These are phyloP conservation scores for Oleoguttula mirabilis DNA, from an alignment of 495 filamentous ascomycete genomes.

Conservation along the genomic window DNA sequence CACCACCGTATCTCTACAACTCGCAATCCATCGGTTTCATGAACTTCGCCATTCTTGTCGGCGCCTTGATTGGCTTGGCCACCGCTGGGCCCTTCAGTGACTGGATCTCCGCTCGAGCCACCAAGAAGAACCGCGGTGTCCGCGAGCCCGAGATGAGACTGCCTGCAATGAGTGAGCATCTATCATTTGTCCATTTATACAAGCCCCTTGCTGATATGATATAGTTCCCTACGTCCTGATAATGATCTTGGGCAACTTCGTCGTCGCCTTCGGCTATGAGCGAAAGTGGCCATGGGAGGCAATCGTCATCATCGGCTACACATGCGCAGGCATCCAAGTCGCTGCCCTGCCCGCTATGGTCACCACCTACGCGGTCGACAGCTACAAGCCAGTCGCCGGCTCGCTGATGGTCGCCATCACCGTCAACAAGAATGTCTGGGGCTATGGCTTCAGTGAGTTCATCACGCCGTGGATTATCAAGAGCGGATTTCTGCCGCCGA, in stretches of 20 bases:
- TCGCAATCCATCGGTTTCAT: slow-evolving; percentile 41
- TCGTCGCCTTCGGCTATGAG: slow-evolving; percentile 50
- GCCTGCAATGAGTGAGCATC: slow-evolving; percentile 35
- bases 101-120: slow-evolving; percentile 45
- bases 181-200: neutral
- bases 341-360: slow-evolving; percentile 45
- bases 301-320: slow-evolving; percentile 43
- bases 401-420: slow-evolving; percentile 32
- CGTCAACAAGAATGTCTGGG: slow-evolving; percentile 35
- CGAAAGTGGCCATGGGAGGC: slow-evolving; percentile 26
- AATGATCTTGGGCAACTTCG: slow-evolving; percentile 46
- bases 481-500: slow-evolving; percentile 21
- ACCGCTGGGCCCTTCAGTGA: slow-evolving; percentile 51
- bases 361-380: slow-evolving; percentile 46
- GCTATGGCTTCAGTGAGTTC: slow-evolving; percentile 31
- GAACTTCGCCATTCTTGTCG: slow-evolving; percentile 39
- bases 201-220: neutral
- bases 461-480: slow-evolving; percentile 25
- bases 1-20: slow-evolving; percentile 47
- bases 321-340: slow-evolving; percentile 44
- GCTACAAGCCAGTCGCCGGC: slow-evolving; percentile 40
- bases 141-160: slow-evolving; percentile 62
- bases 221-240: slow-evolving; percentile 43
- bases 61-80: slow-evolving; percentile 42
- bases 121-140: slow-evolving; percentile 47